A percentile compares a stretch with the other conserved stretches of the same genome.
Evolutionary conservation across 176 grass and related monocot species (phyloP).

Genomic region (Pharus latifolius): DNA sequence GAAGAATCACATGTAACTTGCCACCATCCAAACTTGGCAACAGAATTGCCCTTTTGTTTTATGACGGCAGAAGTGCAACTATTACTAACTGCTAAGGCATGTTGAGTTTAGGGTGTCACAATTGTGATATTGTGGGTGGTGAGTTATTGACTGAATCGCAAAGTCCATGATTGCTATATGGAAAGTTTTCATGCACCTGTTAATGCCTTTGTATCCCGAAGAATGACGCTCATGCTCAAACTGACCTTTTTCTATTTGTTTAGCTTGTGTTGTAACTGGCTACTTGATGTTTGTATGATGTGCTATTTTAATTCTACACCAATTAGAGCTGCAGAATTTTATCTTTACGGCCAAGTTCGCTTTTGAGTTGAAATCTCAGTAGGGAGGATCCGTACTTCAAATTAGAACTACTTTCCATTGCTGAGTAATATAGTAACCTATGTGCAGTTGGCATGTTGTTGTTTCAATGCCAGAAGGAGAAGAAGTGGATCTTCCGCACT

Average conservation of each 20-base stretch:
- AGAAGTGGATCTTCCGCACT: slow-evolving; percentile 60
- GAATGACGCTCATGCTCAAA: neutral
- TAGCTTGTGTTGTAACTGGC: neutral
- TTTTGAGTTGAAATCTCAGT: too few species aligned
- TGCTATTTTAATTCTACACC: neutral
- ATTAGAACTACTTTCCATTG: neutral
- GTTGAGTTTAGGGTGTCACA: neutral
- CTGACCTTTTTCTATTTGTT: neutral
- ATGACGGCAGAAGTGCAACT: neutral
- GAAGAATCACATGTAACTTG: too few species aligned
- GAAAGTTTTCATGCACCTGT: neutral
- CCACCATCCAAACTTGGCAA: too few species aligned
- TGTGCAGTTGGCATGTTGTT: slow-evolving; percentile 75
- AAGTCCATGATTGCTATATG: neutral
- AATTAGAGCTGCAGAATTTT: neutral
- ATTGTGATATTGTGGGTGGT: neutral
- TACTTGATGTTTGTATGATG: neutral
- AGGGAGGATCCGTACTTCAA: neutral
- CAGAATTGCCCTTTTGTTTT: neutral
- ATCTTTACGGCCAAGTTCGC: neutral
- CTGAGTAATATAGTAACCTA: slow-evolving; percentile 7
- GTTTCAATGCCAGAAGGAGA: slow-evolving; percentile 60
- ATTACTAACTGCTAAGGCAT: neutral
- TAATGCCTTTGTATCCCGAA: slow-evolving; percentile 1
- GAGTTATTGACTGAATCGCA: neutral